Evolutionary conservation across 2,329 filamentous ascomycete species (phyloP), one percentile per base, ranked within the genome.

Genomic region (Lachnellula suecica): DNA sequence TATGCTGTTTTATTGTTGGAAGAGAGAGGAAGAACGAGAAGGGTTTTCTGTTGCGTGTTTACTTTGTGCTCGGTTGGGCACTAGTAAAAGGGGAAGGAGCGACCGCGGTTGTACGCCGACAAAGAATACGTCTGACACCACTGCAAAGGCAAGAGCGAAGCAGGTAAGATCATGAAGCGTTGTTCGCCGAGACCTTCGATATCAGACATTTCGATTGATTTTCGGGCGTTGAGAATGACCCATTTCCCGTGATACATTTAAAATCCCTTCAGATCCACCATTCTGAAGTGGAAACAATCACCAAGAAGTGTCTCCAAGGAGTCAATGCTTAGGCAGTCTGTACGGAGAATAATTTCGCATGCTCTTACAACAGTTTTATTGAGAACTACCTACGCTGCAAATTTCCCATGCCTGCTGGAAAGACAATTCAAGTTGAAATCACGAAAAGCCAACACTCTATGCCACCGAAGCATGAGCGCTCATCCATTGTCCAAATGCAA

Each of bases 401-500:
- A 34, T 23, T 34, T 19, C 9, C 44, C 29, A 38, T 19, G 45
- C 35, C 43, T 24, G 25, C 47, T 4, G 29, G 34, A 47, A 47
- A 47, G 15, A 40, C 23, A 31, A 41, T 44, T 20, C 4, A n/a
- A n/a, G n/a, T n/a, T n/a, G n/a, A n/a, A n/a, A n/a, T n/a, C n/a
- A n/a, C n/a, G n/a, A n/a, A 45, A n/a, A 8, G 13, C 27, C 25
- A 34, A 31, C 31, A 34, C 17, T 46, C 44, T 58, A 66, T 17
- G 52, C 58, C 13, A 52, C 43, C 15, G 60, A 23, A 20, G 65
- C 63, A 50, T 67, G 60, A 42, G 62, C 59, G 55, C 49, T 56
- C 41, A 68, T 43, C 61, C 63, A 68, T 54, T 63, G 60, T 34
- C 52, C 58, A 58, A 66, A 66, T 6, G 63, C 61, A 46, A 45